Evolutionary conservation across 176 grass and related monocot genomes (phyloP).

Genomic region (Themeda triandra): DNA sequence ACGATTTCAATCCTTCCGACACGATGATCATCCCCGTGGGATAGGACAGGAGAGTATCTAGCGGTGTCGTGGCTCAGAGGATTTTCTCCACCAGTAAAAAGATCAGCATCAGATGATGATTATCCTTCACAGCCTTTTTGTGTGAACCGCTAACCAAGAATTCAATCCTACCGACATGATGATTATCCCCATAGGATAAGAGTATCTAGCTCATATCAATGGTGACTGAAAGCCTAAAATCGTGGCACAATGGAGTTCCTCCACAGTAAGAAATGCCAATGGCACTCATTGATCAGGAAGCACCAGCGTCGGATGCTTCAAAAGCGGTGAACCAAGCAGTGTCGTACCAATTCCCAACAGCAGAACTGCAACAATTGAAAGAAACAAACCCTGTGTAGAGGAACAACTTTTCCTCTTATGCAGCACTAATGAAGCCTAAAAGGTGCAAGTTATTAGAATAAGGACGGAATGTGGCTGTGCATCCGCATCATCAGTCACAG

Average conservation of each 20-base stretch:
- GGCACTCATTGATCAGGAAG: neutral
- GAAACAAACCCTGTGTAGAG: neutral
- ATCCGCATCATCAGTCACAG: neutral
- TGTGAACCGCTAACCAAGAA: neutral
- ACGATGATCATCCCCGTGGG: no score
- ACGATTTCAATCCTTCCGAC: no score
- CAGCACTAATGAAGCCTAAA: neutral
- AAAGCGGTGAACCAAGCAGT: slow-evolving; percentile 12
- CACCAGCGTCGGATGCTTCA: neutral
- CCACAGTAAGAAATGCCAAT: neutral
- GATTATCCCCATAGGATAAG: neutral
- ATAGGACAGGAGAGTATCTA: no score
- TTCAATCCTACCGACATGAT: neutral
- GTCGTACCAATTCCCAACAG: neutral
- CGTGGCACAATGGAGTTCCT: neutral
- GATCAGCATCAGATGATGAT: neutral
- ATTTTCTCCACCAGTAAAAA: no score
- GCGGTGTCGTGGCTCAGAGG: no score
- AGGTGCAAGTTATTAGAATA: neutral
- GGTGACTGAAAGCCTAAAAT: neutral
- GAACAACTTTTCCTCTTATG: slow-evolving; percentile 5
- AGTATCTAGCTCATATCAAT: neutral
- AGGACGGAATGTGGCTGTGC: no score
- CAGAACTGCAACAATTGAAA: neutral
- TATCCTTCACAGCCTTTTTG: neutral